phyloP scores from a whole-genome alignment of 2,329 filamentous ascomycete species.

The Ambrosiella xylebori region DNA sequence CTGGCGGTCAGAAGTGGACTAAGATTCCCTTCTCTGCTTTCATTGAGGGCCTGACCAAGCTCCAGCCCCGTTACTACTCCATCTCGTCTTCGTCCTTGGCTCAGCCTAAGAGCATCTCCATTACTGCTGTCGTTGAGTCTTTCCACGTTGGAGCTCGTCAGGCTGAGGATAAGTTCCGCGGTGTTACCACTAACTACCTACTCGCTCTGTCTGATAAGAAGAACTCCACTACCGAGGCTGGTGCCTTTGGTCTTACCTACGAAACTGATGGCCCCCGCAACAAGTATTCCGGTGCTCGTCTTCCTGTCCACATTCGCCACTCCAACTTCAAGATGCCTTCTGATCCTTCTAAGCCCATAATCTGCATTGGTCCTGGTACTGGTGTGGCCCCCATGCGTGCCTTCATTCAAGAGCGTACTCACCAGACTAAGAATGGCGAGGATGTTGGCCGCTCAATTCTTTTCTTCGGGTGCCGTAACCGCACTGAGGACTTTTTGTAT shows the following conservation, averaged over 20 bases:
- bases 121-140: constrained; percentile 88
- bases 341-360: constrained; percentile 80
- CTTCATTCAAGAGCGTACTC: constrained; percentile 85
- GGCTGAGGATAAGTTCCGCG: constrained; percentile 58
- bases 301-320: constrained; percentile 89
- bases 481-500: constrained; percentile 84
- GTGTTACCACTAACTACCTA: constrained; percentile 93
- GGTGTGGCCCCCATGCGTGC: constrained; percentile 92
- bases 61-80: constrained; percentile 97
- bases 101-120: constrained; percentile 84
- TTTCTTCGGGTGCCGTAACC: constrained; percentile 88
- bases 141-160: constrained; percentile 58
- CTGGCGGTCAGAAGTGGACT: constrained; percentile 59
- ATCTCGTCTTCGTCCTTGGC: constrained; percentile 94
- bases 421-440: constrained; percentile 61
- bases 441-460: constrained; percentile 74
- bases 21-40: constrained; percentile 85
- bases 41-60: constrained; percentile 83
- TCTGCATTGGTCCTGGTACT: constrained; percentile 91
- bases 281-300: constrained; percentile 90
- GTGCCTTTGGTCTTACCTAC: constrained; percentile 72
- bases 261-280: constrained; percentile 77
- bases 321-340: constrained; percentile 99
- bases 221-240: constrained; percentile 66
- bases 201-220: constrained; percentile 93